phyloP scores from a whole-genome alignment of 2,329 filamentous ascomycete species.

The Sordariomycetes sp. region DNA sequence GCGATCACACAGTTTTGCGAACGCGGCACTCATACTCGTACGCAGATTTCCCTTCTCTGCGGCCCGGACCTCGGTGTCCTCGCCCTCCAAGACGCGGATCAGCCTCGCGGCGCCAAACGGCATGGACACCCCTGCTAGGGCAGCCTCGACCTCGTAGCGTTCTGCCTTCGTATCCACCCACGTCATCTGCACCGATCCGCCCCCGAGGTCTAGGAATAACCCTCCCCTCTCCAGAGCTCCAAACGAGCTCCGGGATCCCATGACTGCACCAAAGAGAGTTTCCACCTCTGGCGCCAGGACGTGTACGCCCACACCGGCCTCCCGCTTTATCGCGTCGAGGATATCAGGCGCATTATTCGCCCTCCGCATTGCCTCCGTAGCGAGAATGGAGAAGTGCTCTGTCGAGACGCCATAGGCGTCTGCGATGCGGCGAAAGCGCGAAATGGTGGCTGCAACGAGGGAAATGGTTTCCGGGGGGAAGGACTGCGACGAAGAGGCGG shows the following conservation, averaged over 20 bases:
- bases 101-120: constrained; percentile 52
- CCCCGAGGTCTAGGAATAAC: constrained; percentile 79
- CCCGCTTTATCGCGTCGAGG: constrained; percentile 48
- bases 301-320: constrained; percentile 58
- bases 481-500: constrained; percentile 16
- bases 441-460: constrained; percentile 55
- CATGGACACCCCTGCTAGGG: constrained; percentile 43
- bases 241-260: constrained; percentile 72
- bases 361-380: constrained; percentile 80
- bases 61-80: constrained; percentile 26
- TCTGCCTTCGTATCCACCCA: constrained; percentile 41
- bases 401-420: constrained; percentile 55
- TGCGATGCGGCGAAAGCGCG: constrained; percentile 63
- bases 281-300: constrained; percentile 73
- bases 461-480: constrained; percentile 48
- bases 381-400: constrained; percentile 61
- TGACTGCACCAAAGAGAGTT: constrained; percentile 64
- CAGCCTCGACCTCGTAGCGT: constrained; percentile 41
- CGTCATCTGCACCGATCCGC: constrained; percentile 57
- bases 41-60: constrained; percentile 44
- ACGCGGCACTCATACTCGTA: constrained; percentile 47
- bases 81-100: constrained; percentile 33
- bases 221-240: constrained; percentile 39
- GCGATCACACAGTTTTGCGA: constrained; percentile 34
- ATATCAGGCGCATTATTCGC: constrained; percentile 65